Conservation (phyloP, 306 rosid genomes). For the Vachellia collinsii region DNA sequence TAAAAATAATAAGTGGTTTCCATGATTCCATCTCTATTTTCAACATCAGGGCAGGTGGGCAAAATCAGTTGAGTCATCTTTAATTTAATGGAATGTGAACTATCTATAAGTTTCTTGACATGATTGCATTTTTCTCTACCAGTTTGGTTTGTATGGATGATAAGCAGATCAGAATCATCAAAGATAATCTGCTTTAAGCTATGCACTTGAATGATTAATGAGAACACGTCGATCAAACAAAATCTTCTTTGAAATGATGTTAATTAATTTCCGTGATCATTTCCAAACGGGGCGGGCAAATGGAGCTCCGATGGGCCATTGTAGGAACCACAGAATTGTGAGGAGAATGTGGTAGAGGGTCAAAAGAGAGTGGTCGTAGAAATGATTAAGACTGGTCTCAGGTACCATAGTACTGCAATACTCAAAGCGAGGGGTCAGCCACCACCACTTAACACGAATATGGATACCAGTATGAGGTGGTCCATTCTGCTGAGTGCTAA, state of each 20-base stretch:
- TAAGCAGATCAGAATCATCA: neutral
- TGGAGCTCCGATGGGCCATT: neutral
- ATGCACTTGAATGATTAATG: neutral
- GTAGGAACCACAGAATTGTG: conserved; percentile 33
- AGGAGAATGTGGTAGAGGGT: conserved; percentile 8
- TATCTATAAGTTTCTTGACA: neutral
- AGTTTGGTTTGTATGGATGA: neutral
- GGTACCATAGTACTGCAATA: conserved; percentile 36
- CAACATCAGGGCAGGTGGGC: neutral
- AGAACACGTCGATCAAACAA: neutral
- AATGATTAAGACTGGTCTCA: conserved; percentile 22
- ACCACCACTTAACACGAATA: conserved; percentile 37
- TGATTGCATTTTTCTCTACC: neutral
- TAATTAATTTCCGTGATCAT: neutral
- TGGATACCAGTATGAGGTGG: conserved; percentile 42
- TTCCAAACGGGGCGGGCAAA: neutral
- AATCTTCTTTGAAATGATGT: neutral
- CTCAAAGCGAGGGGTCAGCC: conserved; percentile 36
- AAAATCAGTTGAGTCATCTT: neutral
- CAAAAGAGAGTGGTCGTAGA: conserved; percentile 43
- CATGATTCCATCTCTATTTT: neutral
- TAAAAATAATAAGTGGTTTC: neutral
- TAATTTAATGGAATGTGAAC: neutral
- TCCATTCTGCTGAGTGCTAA: conserved; percentile 40
- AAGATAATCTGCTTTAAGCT: neutral